Evolutionary conservation across 2,329 filamentous ascomycete genomes (phyloP).

Genomic region (Lachnellula subtilissima): DNA sequence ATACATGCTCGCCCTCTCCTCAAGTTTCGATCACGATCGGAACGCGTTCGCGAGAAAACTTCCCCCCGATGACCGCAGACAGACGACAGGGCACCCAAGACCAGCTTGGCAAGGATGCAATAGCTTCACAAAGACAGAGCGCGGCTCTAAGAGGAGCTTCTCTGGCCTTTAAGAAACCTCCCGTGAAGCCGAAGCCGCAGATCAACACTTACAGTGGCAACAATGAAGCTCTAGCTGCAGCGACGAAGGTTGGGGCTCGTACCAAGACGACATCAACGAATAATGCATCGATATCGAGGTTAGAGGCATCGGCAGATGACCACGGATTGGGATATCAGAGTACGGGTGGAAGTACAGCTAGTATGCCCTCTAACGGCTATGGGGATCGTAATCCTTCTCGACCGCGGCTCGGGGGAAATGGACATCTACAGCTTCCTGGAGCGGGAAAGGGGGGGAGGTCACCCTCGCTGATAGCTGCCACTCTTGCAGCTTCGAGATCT

Average conservation of each 20-base stretch:
- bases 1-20: slow-evolving; percentile 10
- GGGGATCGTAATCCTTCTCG: slow-evolving; percentile 10
- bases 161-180: slow-evolving; percentile 42
- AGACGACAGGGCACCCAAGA: slow-evolving; percentile 9
- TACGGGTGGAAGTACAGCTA: slow-evolving; percentile 19
- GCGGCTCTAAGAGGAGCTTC: slow-evolving; percentile 46
- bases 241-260: slow-evolving; percentile 35
- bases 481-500: slow-evolving; percentile 57
- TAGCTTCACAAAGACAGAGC: slow-evolving; percentile 24
- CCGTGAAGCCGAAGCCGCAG: slow-evolving; percentile 36
- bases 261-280: slow-evolving; percentile 4
- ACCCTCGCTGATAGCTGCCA: slow-evolving; percentile 58
- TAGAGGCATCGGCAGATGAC: slow-evolving; percentile 2
- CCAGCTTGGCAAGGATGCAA: slow-evolving; percentile 15
- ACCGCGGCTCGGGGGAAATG: slow-evolving; percentile 11
- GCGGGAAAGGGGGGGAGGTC: slow-evolving; percentile 36
- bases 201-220: slow-evolving; percentile 36
- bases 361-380: slow-evolving; percentile 10
- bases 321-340: slow-evolving; percentile 11
- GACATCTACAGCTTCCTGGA: slow-evolving; percentile 19
- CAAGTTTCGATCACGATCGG: slow-evolving; percentile 18
- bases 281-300: slow-evolving; percentile 4
- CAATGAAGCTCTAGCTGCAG: slow-evolving; percentile 42
- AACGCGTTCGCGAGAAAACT: slow-evolving; percentile 11
- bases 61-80: slow-evolving; percentile 5